Base-by-base conservation (phyloP, 192 early-diverging fungal species). In the Blastocladiella britannica region DNA sequence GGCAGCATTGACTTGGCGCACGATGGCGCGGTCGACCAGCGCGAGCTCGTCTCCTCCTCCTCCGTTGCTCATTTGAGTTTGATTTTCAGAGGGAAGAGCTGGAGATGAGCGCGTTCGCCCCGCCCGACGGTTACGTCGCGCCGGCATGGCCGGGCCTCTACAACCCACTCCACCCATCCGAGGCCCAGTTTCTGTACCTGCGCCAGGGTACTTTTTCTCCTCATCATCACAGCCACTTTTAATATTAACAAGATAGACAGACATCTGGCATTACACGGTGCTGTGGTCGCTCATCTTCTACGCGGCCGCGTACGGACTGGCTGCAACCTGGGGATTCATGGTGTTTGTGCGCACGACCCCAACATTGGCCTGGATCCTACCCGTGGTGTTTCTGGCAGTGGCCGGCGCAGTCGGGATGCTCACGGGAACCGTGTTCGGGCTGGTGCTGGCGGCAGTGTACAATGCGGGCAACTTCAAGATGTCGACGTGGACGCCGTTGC, bases 401-500 rank as follows among this genome's bases (percentile, higher is more conserved):
- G 54, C 61, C 7, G 56, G 63, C 20, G 62, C 70, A 30, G 65
- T 67, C 27, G 71, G 67, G 58, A 59, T 62, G 62, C 27, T 76
- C 12, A 65, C 73, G 58, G 58, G 70, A 56, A 66, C 60, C 61
- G 71, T 62, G 56, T 55, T 71, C 28, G 58, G 64, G 5, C 65
- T 65, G 52, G 69, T 76, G 2, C 65, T 84, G 22, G 69, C 71
- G 7, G 67, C 69, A 25, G 65, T 82, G 0, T 84, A 84, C 60
- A 74, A 72, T 53, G 67, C 78, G 23, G 82, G 82, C 5, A 65
- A 64, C 25, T 82, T 82, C 65, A 66, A 67, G 28, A 80, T 84
- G 79, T 78, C 80, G n/a, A 75, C 76, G 7, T 84, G 82, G 82
- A 70, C 81, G 25, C 82, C 82, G 15, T 76, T 80, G 53, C 64